Conservation (phyloP, 768 basidiomycete species). For the Pisolithus sp. region DNA sequence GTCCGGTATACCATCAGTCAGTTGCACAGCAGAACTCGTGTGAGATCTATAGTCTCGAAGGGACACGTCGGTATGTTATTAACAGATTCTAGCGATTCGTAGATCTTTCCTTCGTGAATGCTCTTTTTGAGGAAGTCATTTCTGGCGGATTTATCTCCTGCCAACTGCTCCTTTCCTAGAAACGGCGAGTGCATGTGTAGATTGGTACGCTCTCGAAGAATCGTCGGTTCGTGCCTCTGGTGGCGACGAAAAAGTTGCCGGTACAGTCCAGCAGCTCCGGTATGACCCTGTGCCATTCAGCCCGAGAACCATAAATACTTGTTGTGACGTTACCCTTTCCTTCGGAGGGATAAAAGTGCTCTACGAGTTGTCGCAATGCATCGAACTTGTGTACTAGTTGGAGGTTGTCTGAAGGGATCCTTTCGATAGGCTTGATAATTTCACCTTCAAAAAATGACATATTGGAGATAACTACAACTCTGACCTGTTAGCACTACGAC, state of each 20-base stretch:
- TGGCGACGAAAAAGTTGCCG: constrained; percentile 53
- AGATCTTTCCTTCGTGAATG: constrained; percentile 48
- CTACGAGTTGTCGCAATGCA: constrained; percentile 16
- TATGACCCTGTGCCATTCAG: constrained; percentile 38
- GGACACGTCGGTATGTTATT: constrained; percentile 55
- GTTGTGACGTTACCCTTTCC: constrained; percentile 12
- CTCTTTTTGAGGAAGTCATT: constrained; percentile 49
- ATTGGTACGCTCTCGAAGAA: constrained; percentile 74
- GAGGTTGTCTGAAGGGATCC: constrained; percentile 17
- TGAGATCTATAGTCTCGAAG: constrained; percentile 47
- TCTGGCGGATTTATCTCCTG: constrained; percentile 39
- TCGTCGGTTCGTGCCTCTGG: constrained; percentile 41
- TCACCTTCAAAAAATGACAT: background rate
- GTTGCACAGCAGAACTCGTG: constrained; percentile 57
- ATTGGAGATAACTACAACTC: background rate
- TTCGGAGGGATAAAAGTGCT: constrained; percentile 8
- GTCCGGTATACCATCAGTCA: constrained; percentile 65
- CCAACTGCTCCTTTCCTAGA: constrained; percentile 48
- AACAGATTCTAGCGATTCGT: constrained; percentile 46
- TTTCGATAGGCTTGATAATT: constrained; percentile 24
- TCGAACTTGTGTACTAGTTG: constrained; percentile 10
- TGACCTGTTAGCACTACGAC: background rate
- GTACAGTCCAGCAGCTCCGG: constrained; percentile 55
- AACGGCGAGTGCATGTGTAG: constrained; percentile 77
- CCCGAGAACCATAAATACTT: constrained; percentile 25